These are phyloP conservation scores for Monosporascus cannonballus DNA, from an alignment of 2,329 filamentous ascomycete species.

Conservation along the genomic window DNA sequence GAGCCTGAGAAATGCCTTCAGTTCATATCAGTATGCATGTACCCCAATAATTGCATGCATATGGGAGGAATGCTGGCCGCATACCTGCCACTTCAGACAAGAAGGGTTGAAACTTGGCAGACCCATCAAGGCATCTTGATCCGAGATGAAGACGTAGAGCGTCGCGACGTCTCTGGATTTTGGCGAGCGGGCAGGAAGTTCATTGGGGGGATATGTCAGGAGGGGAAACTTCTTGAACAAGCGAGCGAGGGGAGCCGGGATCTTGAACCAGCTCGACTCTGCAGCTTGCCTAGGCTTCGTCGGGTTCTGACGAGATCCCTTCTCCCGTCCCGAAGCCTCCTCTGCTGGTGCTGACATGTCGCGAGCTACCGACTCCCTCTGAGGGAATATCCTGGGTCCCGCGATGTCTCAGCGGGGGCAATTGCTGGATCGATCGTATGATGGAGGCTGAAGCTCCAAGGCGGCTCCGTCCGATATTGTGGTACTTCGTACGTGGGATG, in stretches of 20 bases:
- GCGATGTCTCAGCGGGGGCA: no score
- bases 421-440: no score
- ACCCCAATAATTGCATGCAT: not conserved
- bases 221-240: slow-evolving; percentile 85
- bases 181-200: slow-evolving; percentile 51
- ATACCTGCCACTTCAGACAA: slow-evolving; percentile 94
- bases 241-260: slow-evolving; percentile 70
- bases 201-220: slow-evolving; percentile 65
- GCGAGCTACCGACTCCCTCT: no score
- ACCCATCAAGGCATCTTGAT: slow-evolving; percentile 53
- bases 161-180: slow-evolving; percentile 40
- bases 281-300: slow-evolving; percentile 1
- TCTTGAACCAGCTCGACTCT: slow-evolving; percentile 39
- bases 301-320: slow-evolving; percentile 5
- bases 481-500: no score
- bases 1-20: slow-evolving; percentile 76
- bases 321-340: not conserved
- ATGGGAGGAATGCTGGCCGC: slow-evolving; percentile 19
- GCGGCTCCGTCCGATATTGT: no score
- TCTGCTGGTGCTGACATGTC: no score
- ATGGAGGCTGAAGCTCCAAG: no score
- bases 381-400: no score
- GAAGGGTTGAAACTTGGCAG: slow-evolving; percentile 82
- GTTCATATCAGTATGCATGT: slow-evolving; percentile 1
- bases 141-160: slow-evolving; percentile 71